Conservation (phyloP, 2,329 filamentous ascomycete genomes). For the Zasmidium angulare region DNA sequence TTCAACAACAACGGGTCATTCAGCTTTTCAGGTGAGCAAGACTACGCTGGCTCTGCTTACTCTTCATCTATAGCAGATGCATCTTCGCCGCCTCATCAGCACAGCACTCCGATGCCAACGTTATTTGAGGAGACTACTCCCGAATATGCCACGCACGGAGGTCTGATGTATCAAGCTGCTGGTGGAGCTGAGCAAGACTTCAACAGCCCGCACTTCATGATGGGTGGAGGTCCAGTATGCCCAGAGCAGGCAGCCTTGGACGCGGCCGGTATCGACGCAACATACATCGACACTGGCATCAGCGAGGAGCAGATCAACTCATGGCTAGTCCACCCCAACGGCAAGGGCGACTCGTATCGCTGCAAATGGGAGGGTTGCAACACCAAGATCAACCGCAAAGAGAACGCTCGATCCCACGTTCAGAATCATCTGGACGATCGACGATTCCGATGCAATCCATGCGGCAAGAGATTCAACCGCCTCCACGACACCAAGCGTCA, state of each 20-base stretch:
- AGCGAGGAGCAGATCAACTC: conserved; percentile 70
- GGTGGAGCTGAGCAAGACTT: conserved; percentile 31
- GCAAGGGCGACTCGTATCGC: conserved; percentile 45
- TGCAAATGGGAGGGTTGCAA: conserved; percentile 67
- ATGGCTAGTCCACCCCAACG: conserved; percentile 50
- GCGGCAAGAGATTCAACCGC: conserved; percentile 92
- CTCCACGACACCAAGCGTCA: conserved; percentile 97
- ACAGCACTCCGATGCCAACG: conserved; percentile 39
- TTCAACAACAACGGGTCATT: conserved; percentile 39
- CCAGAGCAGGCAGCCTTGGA: conserved; percentile 47
- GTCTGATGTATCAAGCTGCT: conserved; percentile 30
- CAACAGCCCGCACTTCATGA: conserved; percentile 33
- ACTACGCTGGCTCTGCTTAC: conserved; percentile 50
- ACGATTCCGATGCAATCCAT: conserved; percentile 90
- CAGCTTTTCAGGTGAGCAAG: conserved; percentile 40
- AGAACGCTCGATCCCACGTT: conserved; percentile 98
- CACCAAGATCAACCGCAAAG: conserved; percentile 92
- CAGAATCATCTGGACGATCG: conserved; percentile 97
- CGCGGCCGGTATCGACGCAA: conserved; percentile 48
- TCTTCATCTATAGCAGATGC: conserved; percentile 50
- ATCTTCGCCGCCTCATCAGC: conserved; percentile 42
- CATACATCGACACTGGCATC: conserved; percentile 78
- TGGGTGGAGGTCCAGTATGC: conserved; percentile 32
- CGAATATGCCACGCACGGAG: conserved; percentile 19
- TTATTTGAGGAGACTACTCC: conserved; percentile 35